Evolutionary conservation across 2,329 filamentous ascomycete genomes (phyloP).

Genomic region (Clonostachys solani): DNA sequence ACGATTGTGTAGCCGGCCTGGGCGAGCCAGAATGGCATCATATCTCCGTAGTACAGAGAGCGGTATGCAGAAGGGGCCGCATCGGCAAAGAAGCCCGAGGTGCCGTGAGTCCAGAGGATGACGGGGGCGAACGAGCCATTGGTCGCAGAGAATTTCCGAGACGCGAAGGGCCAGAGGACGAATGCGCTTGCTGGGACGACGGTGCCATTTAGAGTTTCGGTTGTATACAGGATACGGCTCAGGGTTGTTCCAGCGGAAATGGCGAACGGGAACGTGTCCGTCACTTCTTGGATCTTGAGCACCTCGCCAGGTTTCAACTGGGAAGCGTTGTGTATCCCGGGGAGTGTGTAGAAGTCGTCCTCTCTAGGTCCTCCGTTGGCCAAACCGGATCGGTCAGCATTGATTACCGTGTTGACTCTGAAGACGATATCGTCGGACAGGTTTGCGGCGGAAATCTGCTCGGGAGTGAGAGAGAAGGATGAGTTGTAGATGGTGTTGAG

Average conservation of each 20-base stretch:
- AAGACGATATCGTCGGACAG: slow-evolving; percentile 1
- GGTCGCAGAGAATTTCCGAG: background rate
- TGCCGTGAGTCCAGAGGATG: slow-evolving; percentile 38
- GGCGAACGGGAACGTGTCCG: slow-evolving; percentile 1
- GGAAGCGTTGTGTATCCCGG: background rate
- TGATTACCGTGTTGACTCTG: slow-evolving; percentile 6
- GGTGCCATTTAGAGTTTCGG: background rate
- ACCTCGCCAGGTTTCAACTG: slow-evolving; percentile 4
- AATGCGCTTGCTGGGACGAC: background rate
- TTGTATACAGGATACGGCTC: background rate
- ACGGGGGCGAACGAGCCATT: slow-evolving; percentile 8
- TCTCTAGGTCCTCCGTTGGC: slow-evolving; percentile 8
- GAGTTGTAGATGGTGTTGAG: slow-evolving; percentile 6
- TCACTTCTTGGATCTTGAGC: slow-evolving; percentile 8
- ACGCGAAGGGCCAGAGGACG: background rate
- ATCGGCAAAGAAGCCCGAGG: slow-evolving; percentile 29
- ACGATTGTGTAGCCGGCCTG: slow-evolving; percentile 36
- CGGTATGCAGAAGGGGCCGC: slow-evolving; percentile 31
- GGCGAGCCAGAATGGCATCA: slow-evolving; percentile 26
- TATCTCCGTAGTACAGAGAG: slow-evolving; percentile 29
- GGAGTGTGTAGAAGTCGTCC: slow-evolving; percentile 8
- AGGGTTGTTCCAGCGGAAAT: slow-evolving; percentile 1
- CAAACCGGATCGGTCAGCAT: slow-evolving; percentile 4
- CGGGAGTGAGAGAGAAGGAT: slow-evolving; percentile 2
- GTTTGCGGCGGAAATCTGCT: slow-evolving; percentile 3